These are phyloP conservation scores for Emmonsia crescens DNA, from an alignment of 2,329 filamentous ascomycete species.

Conservation along the genomic window DNA sequence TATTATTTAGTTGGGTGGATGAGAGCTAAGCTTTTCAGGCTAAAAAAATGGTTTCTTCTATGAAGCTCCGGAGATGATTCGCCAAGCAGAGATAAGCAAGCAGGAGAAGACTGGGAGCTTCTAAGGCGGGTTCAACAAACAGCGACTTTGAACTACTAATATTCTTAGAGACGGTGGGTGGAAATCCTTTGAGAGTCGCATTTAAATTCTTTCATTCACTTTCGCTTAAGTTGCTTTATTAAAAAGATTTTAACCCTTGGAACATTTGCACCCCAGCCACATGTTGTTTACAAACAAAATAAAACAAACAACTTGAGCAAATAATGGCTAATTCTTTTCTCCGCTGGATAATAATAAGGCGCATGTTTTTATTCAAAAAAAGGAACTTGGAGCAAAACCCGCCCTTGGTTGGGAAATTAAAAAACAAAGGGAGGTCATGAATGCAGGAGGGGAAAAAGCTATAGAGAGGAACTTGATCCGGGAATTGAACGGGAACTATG, in stretches of 20 bases:
- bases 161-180: background rate
- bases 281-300: background rate
- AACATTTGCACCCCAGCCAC: too few relatives aligned
- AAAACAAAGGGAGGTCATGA: background rate
- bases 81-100: background rate
- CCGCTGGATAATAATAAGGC: background rate
- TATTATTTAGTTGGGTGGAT: too few relatives aligned
- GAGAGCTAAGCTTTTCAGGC: background rate
- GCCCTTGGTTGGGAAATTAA: background rate
- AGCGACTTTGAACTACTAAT: too few relatives aligned
- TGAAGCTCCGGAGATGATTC: background rate
- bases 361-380: background rate
- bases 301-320: background rate
- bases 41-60: background rate
- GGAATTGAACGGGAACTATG: background rate
- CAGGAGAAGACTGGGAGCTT: too few relatives aligned
- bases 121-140: too few relatives aligned
- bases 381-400: background rate
- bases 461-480: too few relatives aligned
- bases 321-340: background rate
- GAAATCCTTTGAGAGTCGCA: too few relatives aligned
- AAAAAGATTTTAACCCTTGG: too few relatives aligned
- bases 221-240: too few relatives aligned
- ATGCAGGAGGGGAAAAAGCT: too few relatives aligned
- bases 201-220: too few relatives aligned